Percentiles rank a stretch among this genome's conserved stretches.
Evolutionary conservation across 2,329 filamentous ascomycete species (phyloP).

Genomic region (Teratosphaeria destructans): DNA sequence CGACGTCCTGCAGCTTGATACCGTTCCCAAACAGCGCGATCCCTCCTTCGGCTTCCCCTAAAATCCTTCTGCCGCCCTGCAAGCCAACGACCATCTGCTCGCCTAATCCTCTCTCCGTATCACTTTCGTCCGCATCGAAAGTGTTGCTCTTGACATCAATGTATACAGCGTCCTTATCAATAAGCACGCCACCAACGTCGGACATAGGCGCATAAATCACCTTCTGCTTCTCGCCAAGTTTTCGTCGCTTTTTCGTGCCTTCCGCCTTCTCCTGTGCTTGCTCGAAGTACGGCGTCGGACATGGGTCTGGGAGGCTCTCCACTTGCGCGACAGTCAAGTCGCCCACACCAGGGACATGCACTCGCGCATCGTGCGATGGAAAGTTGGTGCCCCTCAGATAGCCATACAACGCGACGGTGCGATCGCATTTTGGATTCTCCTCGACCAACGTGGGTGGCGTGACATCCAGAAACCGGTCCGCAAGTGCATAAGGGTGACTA

Average conservation of each 20-base stretch:
- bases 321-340: conserved; percentile 77
- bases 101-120: conserved; percentile 74
- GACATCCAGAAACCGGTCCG: conserved; percentile 90
- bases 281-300: conserved; percentile 84
- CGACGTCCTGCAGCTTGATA: conserved; percentile 51
- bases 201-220: conserved; percentile 96
- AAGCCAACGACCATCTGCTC: conserved; percentile 89
- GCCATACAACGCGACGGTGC: conserved; percentile 81
- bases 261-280: conserved; percentile 74
- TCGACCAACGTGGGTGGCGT: conserved; percentile 90
- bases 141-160: conserved; percentile 62
- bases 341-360: conserved; percentile 87
- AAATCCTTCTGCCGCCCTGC: conserved; percentile 68
- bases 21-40: conserved; percentile 79
- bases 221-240: conserved; percentile 93
- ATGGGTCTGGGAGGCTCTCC: conserved; percentile 84
- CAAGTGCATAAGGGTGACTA: conserved; percentile 84
- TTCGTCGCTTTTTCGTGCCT: conserved; percentile 68
- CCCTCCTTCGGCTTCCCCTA: conserved; percentile 73
- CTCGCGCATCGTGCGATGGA: conserved; percentile 67
- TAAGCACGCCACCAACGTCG: conserved; percentile 87
- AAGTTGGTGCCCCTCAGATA: conserved; percentile 95
- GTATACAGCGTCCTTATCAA: conserved; percentile 95
- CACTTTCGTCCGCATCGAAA: conserved; percentile 55
- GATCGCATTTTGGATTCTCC: conserved; percentile 77